Base-by-base conservation (phyloP, 2,329 filamentous ascomycete species). In the Plenodomus tracheiphilus region DNA sequence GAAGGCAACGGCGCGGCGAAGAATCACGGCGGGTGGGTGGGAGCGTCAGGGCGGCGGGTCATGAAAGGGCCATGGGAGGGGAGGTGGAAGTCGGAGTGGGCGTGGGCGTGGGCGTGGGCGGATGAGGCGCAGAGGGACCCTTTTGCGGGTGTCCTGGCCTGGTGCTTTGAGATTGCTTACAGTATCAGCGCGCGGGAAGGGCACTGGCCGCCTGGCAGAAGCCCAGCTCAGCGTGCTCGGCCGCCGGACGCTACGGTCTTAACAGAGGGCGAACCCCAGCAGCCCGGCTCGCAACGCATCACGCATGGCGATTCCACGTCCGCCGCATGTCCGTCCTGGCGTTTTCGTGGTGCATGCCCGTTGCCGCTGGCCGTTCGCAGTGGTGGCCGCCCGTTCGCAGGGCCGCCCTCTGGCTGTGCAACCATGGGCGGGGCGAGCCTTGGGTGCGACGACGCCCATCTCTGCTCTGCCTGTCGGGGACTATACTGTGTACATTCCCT, bases 221-320 rank as follows among this genome's bases (percentile, higher is more conserved):
- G 22, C 22, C 22, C n/a, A n/a, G n/a, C n/a, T n/a, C 22, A 25
- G 28, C 28, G 6, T 32, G 28, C 13, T 32, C 28, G 28, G 28
- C 28, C 28, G 49, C 46, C 49, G 49, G 46, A 34, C 41, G 39
- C 45, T 47, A 39, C 52, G 49, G 48, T 37, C 41, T 52, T 45
- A 44, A 38, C 43, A 47, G 4, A 19, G 28, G 32, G 38, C 43
- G 36, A 45, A 38, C 39, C 25, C 18, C 13, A 32, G 28, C 15
- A 32, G 11, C 28, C 28, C 15, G 15, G 28, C 28, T 11, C 28
- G 28, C 6, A 32, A 32, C 28, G 10, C 5, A 25, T 25, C 22
- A 25, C n/a, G 10, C 22, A 25, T 5, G 6, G 22, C 22, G 6
- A 25, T 32, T 11, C 28, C 13, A 32, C 28, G 28, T 32, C 28